Conservation (phyloP, 352 stramenopile species). For the Albugo laibachii region DNA sequence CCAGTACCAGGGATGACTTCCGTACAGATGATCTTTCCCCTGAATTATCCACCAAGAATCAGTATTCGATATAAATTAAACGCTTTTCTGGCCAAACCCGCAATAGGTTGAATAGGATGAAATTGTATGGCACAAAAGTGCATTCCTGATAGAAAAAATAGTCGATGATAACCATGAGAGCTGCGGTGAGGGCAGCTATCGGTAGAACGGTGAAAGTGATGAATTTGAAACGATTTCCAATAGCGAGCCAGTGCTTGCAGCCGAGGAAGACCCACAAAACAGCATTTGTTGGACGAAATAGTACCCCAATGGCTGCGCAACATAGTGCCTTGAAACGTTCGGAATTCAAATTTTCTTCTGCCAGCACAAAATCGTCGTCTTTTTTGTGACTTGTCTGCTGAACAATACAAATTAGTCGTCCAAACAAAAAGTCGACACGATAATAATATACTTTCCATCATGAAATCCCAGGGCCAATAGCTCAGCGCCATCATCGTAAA, state of each 20-base stretch:
- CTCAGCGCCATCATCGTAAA: slow-evolving; percentile 50
- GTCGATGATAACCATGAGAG: slow-evolving; percentile 54
- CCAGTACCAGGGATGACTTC: slow-evolving; percentile 61
- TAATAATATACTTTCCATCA: slow-evolving; percentile 13
- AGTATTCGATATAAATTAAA: too few species aligned
- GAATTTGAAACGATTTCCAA: slow-evolving; percentile 15
- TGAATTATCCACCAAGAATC: slow-evolving; percentile 2
- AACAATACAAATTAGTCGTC: slow-evolving; percentile 1
- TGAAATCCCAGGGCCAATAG: slow-evolving; percentile 62
- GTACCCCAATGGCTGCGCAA: slow-evolving; percentile 41
- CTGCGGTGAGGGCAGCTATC: slow-evolving; percentile 28
- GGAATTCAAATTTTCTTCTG: slow-evolving; percentile 2
- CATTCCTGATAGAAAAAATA: slow-evolving; percentile 51
- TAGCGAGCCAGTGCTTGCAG: slow-evolving; percentile 26
- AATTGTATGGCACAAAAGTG: slow-evolving; percentile 76
- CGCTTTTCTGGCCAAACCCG: slow-evolving; percentile 16
- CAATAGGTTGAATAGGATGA: slow-evolving; percentile 73
- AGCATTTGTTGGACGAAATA: slow-evolving; percentile 67
- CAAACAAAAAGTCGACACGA: not conserved
- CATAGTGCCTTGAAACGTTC: slow-evolving; percentile 15
- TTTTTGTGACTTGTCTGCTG: slow-evolving; percentile 14
- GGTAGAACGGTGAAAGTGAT: slow-evolving; percentile 27
- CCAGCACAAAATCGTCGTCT: slow-evolving; percentile 12
- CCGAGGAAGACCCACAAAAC: slow-evolving; percentile 61
- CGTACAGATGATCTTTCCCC: slow-evolving; percentile 68